Conservation (phyloP, 2,329 filamentous ascomycete species). For the Aspergillus sp. region DNA sequence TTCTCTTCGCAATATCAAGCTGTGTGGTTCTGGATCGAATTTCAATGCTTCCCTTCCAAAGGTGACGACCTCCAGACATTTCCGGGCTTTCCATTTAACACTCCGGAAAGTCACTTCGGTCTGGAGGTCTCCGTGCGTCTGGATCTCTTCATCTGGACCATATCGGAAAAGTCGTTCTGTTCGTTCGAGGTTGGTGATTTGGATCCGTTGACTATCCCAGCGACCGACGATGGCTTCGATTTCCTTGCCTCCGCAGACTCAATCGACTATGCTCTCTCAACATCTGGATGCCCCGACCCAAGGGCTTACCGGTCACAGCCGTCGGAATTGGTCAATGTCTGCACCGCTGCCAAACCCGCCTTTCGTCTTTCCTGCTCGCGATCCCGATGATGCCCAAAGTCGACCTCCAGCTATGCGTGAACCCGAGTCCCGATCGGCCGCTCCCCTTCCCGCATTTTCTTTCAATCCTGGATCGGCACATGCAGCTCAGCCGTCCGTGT, state of each 20-base stretch:
- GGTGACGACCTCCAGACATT: slow-evolving; percentile 21
- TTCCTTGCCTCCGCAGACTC: slow-evolving; percentile 29
- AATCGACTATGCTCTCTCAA: slow-evolving; percentile 18
- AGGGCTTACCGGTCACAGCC: slow-evolving; percentile 14
- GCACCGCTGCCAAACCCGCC: slow-evolving; percentile 53
- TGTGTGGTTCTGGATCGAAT: neutral
- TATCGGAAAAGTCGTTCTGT: neutral
- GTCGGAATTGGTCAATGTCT: slow-evolving; percentile 24
- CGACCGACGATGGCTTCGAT: slow-evolving; percentile 29
- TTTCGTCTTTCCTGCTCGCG: slow-evolving; percentile 57
- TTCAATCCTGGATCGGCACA: slow-evolving; percentile 30
- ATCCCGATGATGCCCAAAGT: slow-evolving; percentile 30
- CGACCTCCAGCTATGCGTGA: slow-evolving; percentile 43
- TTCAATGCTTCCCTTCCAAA: slow-evolving; percentile 17
- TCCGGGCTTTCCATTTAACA: slow-evolving; percentile 17
- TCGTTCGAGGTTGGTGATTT: slow-evolving; percentile 2
- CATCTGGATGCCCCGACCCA: slow-evolving; percentile 20
- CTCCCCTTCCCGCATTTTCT: slow-evolving; percentile 33
- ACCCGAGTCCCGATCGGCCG: slow-evolving; percentile 43
- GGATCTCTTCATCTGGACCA: slow-evolving; percentile 12
- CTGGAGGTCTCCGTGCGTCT: slow-evolving; percentile 22
- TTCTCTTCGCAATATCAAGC: no score
- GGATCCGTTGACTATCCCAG: slow-evolving; percentile 1
- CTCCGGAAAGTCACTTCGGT: slow-evolving; percentile 19
- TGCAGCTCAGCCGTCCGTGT: slow-evolving; percentile 49